Evolutionary conservation across 192 early-diverging fungal genomes (phyloP), one percentile per base, ranked within the genome.

Genomic region (Chytriomyces sp.): DNA sequence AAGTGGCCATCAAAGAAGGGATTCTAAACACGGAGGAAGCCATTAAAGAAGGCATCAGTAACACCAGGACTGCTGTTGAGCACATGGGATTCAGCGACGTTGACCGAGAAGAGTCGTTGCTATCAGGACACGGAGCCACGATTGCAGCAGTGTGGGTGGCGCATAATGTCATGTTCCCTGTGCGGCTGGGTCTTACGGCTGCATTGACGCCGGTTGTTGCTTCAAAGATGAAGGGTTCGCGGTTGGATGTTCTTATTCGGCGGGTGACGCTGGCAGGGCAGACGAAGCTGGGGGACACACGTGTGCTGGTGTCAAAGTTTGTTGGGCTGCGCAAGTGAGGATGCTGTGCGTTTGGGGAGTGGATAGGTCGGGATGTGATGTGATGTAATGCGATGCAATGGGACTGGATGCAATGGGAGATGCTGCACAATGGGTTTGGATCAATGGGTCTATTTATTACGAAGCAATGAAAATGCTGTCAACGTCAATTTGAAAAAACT

Each of bases 81-180:
- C 35, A 35, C 35, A 35, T 35, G 35, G 35, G 35, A 35, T 35
- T 35, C 35, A 35, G 35, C 35, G 35, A 35, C 35, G 18, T 1
- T 23, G 23, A n/a, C 5, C 20, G 20, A 18, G 64, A 28, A 28
- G 64, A n/a, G 18, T 18, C 64, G 16, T 16, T 64, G 18, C 20
- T 44, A 6, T 68, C 69, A 10, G 7, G n/a, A 6, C 60, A 70
- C 44, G 77, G 77, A 9, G 72, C 79, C 35, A 67, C 80, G 7
- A 13, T 80, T 7, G 69, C 76, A 43, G 67, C 61, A 48, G 78
- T 75, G 23, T 67, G 82, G 43, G 50, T 70, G 7, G 78, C 78
- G 0, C 83, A 84, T 50, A 84, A 80, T 35, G 26, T 84, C 24
- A 79, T 77, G 11, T 68, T 79, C 13, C 83, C 83, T 57, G 57